Percentiles rank a stretch among this genome's conserved stretches.
Conservation (phyloP, 2,329 filamentous ascomycete species). For the Biscogniauxia sp. region DNA sequence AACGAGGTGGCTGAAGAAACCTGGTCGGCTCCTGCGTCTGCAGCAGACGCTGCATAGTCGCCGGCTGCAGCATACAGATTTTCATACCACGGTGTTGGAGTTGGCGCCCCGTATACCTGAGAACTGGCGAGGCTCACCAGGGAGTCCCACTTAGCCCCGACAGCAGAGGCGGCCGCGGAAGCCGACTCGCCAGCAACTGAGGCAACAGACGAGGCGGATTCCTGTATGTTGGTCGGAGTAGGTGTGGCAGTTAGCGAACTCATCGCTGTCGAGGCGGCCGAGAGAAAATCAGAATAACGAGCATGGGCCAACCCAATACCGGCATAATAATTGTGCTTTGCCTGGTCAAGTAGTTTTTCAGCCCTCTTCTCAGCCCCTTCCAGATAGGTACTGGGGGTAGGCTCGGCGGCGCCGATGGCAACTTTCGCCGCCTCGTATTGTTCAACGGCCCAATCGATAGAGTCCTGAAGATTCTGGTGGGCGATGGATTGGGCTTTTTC, state of each 20-base stretch:
- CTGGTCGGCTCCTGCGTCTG: constrained; percentile 30
- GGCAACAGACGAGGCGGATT: constrained; percentile 43
- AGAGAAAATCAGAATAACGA: constrained; percentile 72
- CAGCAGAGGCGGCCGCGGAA: constrained; percentile 42
- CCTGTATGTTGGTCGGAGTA: constrained; percentile 54
- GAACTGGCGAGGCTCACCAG: constrained; percentile 64
- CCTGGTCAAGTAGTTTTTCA: constrained; percentile 61
- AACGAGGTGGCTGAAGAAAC: constrained; percentile 22
- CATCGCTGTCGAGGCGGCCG: constrained; percentile 67
- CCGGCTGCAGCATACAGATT: constrained; percentile 46
- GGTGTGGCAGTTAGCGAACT: constrained; percentile 59
- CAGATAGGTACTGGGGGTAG: constrained; percentile 51
- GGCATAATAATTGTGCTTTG: constrained; percentile 69
- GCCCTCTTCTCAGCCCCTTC: constrained; percentile 39
- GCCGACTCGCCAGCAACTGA: constrained; percentile 49
- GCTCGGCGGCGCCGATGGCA: constrained; percentile 60
- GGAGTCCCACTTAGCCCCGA: constrained; percentile 57
- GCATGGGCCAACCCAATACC: constrained; percentile 76
- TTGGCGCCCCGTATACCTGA: constrained; percentile 68
- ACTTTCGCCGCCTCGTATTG: constrained; percentile 69
- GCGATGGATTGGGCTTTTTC: constrained; percentile 61
- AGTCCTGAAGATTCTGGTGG: constrained; percentile 66
- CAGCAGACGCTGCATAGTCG: constrained; percentile 31
- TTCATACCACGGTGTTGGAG: constrained; percentile 56
- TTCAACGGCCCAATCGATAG: constrained; percentile 66